Evolutionary conservation across 2,329 filamentous ascomycete species (phyloP).

Genomic region (Penicillium sp.): DNA sequence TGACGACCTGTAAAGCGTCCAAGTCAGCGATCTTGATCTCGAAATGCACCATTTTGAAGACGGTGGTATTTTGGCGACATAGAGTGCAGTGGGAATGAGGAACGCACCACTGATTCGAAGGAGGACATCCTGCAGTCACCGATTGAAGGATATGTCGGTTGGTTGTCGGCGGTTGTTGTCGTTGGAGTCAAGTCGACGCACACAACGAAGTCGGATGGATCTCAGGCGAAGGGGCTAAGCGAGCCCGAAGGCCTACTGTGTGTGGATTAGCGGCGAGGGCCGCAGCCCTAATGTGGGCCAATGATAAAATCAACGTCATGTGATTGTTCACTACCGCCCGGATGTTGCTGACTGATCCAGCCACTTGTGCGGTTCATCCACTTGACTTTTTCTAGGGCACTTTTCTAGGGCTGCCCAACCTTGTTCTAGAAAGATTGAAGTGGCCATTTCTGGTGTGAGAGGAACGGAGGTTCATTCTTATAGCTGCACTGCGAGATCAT

Average conservation of each 20-base stretch:
- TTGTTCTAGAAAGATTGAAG: conserved; percentile 15
- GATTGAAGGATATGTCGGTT: conserved; percentile 42
- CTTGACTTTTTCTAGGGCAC: conserved; percentile 17
- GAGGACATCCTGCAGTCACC: conserved; percentile 60
- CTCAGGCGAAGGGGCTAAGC: conserved; percentile 40
- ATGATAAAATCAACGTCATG: conserved; percentile 10
- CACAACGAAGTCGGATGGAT: conserved; percentile 44
- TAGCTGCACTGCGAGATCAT: neutral
- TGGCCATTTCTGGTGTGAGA: neutral
- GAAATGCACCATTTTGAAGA: conserved; percentile 9
- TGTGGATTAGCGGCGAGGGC: conserved; percentile 37
- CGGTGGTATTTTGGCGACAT: conserved; percentile 8
- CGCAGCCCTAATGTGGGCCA: conserved; percentile 40
- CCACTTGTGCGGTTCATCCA: conserved; percentile 9
- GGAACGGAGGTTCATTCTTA: neutral
- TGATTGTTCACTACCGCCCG: neutral
- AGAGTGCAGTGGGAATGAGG: conserved; percentile 10
- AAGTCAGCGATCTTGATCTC: conserved; percentile 37
- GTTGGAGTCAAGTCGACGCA: conserved; percentile 45
- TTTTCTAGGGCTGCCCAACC: conserved; percentile 18
- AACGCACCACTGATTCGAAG: conserved; percentile 65
- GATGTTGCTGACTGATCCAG: conserved; percentile 1
- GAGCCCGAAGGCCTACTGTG: conserved; percentile 36
- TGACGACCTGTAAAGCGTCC: conserved; percentile 73
- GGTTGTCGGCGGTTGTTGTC: conserved; percentile 49